Conservation (phyloP, 129 eudicot genomes). For the Centella asiatica region DNA sequence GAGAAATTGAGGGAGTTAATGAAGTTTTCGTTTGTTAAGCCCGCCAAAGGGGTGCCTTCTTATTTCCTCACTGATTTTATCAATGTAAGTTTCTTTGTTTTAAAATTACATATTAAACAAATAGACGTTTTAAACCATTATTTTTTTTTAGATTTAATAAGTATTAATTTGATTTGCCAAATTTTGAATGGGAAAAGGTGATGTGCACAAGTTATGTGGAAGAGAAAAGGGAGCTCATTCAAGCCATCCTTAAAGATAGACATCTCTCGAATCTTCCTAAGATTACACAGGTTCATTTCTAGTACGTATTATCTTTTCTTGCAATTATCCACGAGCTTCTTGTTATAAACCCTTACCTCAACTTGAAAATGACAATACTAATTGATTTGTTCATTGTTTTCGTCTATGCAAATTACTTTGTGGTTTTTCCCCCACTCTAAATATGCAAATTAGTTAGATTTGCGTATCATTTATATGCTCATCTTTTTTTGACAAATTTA, state of each 20-base stretch:
- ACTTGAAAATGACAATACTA: too few relatives aligned
- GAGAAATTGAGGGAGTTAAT: slow-evolving; percentile 61
- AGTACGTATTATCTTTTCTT: neutral
- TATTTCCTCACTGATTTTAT: slow-evolving; percentile 65
- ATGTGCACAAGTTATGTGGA: slow-evolving; percentile 38
- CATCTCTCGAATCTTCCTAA: slow-evolving; percentile 38
- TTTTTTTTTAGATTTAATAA: too few relatives aligned
- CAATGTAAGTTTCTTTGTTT: slow-evolving; percentile 34
- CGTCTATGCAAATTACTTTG: too few relatives aligned
- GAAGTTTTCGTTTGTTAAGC: slow-evolving; percentile 47
- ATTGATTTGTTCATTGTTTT: too few relatives aligned
- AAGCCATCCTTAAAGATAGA: slow-evolving; percentile 45
- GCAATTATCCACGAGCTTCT: too few relatives aligned
- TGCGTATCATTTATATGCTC: too few relatives aligned
- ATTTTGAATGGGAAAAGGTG: slow-evolving; percentile 7
- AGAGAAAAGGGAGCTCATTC: slow-evolving; percentile 62
- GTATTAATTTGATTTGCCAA: neutral
- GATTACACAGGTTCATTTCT: slow-evolving; percentile 43
- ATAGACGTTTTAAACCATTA: too few relatives aligned
- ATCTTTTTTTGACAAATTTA: too few relatives aligned
- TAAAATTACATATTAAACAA: too few relatives aligned
- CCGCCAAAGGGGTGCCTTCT: slow-evolving; percentile 46
- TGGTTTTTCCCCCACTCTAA: too few relatives aligned
- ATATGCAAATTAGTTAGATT: too few relatives aligned
- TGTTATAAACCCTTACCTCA: too few relatives aligned